phyloP scores from a whole-genome alignment of 495 filamentous ascomycete species.

The Penicillium lagena region DNA sequence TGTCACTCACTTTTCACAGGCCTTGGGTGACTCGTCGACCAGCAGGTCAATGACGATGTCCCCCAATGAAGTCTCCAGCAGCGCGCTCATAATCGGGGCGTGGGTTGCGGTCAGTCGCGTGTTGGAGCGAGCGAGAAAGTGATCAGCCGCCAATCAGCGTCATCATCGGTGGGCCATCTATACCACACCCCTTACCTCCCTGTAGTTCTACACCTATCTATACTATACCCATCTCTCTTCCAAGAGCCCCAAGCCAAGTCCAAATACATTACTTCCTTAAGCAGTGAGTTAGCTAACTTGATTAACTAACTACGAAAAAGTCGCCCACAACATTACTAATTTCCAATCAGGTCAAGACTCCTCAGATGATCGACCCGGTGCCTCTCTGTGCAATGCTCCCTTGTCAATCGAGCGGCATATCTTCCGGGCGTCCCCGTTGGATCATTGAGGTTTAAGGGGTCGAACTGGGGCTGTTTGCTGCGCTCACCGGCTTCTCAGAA shows the following conservation, averaged over 20 bases:
- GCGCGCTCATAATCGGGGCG: conserved; percentile 59
- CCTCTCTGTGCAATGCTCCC: conserved; percentile 23
- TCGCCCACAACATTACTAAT: background rate
- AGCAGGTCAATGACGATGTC: conserved; percentile 92
- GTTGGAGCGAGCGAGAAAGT: too few species aligned
- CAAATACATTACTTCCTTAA: too few species aligned
- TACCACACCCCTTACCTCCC: too few species aligned
- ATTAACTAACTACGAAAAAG: too few species aligned
- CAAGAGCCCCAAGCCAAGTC: too few species aligned
- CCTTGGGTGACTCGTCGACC: conserved; percentile 76
- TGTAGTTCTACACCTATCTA: too few species aligned
- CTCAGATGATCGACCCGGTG: conserved; percentile 27
- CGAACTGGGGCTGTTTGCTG: conserved; percentile 3
- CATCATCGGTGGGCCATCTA: too few species aligned
- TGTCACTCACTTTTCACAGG: conserved; percentile 79
- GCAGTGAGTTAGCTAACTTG: too few species aligned
- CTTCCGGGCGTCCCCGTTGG: conserved; percentile 33
- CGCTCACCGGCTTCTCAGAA: conserved; percentile 7
- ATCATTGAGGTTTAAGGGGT: background rate
- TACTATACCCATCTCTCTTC: too few species aligned
- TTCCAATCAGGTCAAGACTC: conserved; percentile 1
- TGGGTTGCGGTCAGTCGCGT: background rate
- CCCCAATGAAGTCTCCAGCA: conserved; percentile 85
- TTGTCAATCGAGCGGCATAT: conserved; percentile 31
- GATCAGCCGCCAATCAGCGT: too few species aligned